Conservation (phyloP, 352 stramenopile genomes). For the Phytophthora sp. region DNA sequence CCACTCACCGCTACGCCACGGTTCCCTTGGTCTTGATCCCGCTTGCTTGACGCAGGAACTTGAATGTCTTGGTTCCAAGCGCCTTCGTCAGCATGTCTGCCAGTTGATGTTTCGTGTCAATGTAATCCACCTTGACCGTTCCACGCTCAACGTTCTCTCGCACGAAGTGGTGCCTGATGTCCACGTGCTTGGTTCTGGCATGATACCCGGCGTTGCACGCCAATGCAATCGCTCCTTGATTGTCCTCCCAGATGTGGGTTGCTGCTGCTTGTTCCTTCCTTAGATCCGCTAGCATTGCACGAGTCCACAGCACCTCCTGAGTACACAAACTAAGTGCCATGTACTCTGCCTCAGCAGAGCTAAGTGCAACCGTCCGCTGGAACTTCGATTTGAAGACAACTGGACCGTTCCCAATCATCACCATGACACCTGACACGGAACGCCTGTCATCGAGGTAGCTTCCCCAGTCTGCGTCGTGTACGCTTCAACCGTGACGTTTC, state of each 20-base stretch:
- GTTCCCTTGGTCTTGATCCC: slow-evolving; percentile 2
- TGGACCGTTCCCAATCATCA: background rate
- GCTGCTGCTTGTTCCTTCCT: background rate
- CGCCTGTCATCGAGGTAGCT: background rate
- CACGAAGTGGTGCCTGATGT: slow-evolving; percentile 13
- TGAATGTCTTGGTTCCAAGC: slow-evolving; percentile 4
- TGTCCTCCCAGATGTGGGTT: slow-evolving; percentile 2
- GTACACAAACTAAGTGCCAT: background rate
- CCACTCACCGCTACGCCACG: slow-evolving; percentile 4
- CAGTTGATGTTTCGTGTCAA: slow-evolving; percentile 1
- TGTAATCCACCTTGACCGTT: slow-evolving; percentile 8
- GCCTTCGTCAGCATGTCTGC: slow-evolving; percentile 7
- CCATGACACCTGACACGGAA: background rate
- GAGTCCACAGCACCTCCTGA: slow-evolving; percentile 6
- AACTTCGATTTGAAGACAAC: slow-evolving; percentile 7
- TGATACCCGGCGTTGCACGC: slow-evolving; percentile 4
- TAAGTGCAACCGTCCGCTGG: background rate
- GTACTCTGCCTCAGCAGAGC: slow-evolving; percentile 7
- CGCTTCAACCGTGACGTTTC: background rate
- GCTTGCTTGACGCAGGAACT: background rate
- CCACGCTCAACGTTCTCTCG: background rate
- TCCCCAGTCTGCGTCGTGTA: background rate
- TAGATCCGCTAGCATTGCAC: background rate
- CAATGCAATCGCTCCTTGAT: slow-evolving; percentile 9
- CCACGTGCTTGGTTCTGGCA: slow-evolving; percentile 1